phyloP scores from a whole-genome alignment of 257 asterid species.

The Avicennia marina region DNA sequence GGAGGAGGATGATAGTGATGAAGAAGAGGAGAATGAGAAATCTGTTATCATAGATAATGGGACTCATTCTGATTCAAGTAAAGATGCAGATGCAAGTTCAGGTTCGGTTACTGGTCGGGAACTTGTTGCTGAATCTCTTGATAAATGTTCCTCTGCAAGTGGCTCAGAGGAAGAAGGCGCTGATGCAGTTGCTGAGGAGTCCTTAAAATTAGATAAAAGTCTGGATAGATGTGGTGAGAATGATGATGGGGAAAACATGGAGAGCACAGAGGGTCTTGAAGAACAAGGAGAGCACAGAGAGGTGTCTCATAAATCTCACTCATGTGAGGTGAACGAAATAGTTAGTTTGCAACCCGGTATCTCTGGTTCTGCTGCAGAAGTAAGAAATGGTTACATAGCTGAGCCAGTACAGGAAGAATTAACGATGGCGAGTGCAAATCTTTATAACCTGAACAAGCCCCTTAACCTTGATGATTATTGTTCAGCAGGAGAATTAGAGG shows the following conservation, averaged over 20 bases:
- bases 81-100: conserved; percentile 50
- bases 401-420: conserved; percentile 30
- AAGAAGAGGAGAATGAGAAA: conserved; percentile 43
- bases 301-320: conserved; percentile 22
- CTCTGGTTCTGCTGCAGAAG: conserved; percentile 10
- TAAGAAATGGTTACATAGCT: conserved; percentile 16
- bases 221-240: not conserved
- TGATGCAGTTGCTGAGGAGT: conserved; percentile 43
- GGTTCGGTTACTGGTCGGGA: conserved; percentile 43
- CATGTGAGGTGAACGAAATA: conserved; percentile 19
- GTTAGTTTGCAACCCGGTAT: conserved; percentile 17
- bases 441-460: conserved; percentile 33
- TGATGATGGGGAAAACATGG: conserved; percentile 1
- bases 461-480: conserved; percentile 49
- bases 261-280: conserved; percentile 27
- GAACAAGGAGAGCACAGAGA: conserved; percentile 19
- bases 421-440: conserved; percentile 16
- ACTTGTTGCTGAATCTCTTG: conserved; percentile 28
- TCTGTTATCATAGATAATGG: conserved; percentile 52
- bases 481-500: conserved; percentile 69
- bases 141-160: conserved; percentile 34
- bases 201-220: conserved; percentile 21
- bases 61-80: conserved; percentile 36
- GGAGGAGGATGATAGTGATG: conserved; percentile 29
- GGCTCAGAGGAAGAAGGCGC: conserved; percentile 54